Evolutionary conservation across 2,329 filamentous ascomycete species (phyloP), one percentile per base, ranked within the genome.

Genomic region (Ramularia collo-cygni): DNA sequence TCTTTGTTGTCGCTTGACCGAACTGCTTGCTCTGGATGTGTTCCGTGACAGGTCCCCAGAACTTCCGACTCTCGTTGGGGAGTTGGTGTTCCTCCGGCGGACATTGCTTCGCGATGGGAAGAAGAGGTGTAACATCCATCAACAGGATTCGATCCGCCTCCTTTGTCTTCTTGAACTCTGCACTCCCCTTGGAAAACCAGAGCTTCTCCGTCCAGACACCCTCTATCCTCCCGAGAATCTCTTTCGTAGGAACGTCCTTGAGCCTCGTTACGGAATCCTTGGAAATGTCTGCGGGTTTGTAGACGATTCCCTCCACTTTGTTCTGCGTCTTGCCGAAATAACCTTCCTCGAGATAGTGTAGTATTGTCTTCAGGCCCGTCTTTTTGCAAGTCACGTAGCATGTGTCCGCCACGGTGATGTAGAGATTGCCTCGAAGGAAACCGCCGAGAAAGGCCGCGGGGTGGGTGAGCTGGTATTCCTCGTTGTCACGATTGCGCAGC

Each of bases 391-490:
- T 89, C 44, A 96, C 75, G 61, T 84, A 94, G 56, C 87, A 92
- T 49, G 81, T 76, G 56, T 98, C 92, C 33, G 89, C 84, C 15
- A 98, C 92, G 7, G 83, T 89, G 47, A 98, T 82, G 54, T 82
- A 89, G 36, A 96, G 70, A n/a, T 84, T 81, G 16, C 92, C 92
- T 51, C 89, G 76, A 32, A 98, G 67, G 38, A 98, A 71, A 13
- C 92, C 92, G 18, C 89, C 88, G 1, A 98, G 72, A 58, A 94
- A 86, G 5, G 92, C 92, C n/a, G 85, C 81, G 3, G 92, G 92
- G 64, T 98, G 92, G 4, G 85, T 95, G 47, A 98, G 76, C 60
- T 94, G 88, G 64, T 98, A 98, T 47, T 89, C 85, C 67, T 98
- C 92, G 58, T 90, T 77, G 53, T 83, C 79, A 38, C 85, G 75